A percentile compares a stretch with the other conserved stretches of the same genome.
Conservation (phyloP, 169 alveolate genomes). For the Fabrea salina region DNA sequence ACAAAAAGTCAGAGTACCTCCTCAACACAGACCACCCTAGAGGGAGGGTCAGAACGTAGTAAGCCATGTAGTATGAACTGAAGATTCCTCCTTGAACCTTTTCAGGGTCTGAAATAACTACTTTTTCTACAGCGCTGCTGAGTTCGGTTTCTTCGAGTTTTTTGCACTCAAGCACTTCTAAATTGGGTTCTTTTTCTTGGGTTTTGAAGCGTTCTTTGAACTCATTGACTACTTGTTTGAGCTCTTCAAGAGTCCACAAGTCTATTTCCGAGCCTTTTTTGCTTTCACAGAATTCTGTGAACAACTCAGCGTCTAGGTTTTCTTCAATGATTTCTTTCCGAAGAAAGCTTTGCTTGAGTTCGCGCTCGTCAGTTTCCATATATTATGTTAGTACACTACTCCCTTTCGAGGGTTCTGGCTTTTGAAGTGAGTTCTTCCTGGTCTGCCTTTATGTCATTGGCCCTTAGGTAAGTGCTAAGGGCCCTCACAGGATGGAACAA, state of each 20-base stretch:
- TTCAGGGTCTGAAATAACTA: no score
- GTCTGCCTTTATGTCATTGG: not conserved
- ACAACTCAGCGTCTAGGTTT: not conserved
- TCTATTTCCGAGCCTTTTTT: slow-evolving; percentile 19
- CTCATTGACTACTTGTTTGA: not conserved
- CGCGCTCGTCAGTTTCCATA: no score
- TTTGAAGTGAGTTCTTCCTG: not conserved
- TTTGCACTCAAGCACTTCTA: no score
- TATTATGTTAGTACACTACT: no score
- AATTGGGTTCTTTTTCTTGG: no score
- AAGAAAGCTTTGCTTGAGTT: not conserved
- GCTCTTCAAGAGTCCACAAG: slow-evolving; percentile 2
- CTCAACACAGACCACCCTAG: slow-evolving; percentile 35
- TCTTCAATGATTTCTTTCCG: slow-evolving; percentile 20
- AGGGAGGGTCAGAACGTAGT: slow-evolving; percentile 26
- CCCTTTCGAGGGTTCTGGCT: slow-evolving; percentile 14
- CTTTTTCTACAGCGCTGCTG: no score
- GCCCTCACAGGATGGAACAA: slow-evolving; percentile 3
- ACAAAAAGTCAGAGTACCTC: slow-evolving; percentile 25
- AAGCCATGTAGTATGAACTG: not conserved
- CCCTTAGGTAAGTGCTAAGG: not conserved
- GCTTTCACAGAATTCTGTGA: slow-evolving; percentile 1
- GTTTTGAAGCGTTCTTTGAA: no score
- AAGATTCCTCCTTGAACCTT: not conserved
- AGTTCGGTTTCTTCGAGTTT: no score